Evolutionary conservation across 352 stramenopile species (phyloP).

Genomic region (Phytophthora sansomeana): DNA sequence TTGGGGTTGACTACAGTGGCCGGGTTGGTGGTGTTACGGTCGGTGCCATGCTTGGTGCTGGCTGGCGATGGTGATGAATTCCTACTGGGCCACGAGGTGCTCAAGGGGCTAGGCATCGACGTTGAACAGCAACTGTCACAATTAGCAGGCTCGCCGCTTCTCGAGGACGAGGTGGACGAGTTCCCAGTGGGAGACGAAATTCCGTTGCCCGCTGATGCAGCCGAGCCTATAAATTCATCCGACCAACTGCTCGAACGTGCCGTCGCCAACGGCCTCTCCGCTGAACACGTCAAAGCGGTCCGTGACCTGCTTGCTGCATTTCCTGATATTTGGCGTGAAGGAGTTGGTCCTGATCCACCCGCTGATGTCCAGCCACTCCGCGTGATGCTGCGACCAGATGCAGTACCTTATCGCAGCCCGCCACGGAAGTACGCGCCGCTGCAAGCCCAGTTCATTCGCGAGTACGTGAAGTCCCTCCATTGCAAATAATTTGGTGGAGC

Average conservation of each 20-base stretch:
- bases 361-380: not conserved
- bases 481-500: not conserved
- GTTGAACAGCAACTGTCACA: not conserved
- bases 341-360: not conserved
- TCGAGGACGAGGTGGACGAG: no score
- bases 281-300: not conserved
- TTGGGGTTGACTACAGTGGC: not conserved
- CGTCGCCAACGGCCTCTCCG: not conserved
- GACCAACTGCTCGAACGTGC: no score
- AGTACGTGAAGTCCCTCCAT: not conserved
- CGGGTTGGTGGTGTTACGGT: not conserved
- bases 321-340: not conserved
- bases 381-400: not conserved
- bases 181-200: no score
- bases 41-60: not conserved
- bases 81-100: not conserved
- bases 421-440: no score
- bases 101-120: not conserved
- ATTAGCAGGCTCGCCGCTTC: no score
- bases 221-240: no score
- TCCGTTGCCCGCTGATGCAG: no score
- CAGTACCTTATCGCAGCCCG: not conserved
- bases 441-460: no score
- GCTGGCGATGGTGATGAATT: not conserved
- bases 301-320: not conserved